A percentile compares a stretch with the other conserved stretches of the same genome.
Conservation (phyloP, 352 stramenopile species). For the Phytophthora pistaciae region DNA sequence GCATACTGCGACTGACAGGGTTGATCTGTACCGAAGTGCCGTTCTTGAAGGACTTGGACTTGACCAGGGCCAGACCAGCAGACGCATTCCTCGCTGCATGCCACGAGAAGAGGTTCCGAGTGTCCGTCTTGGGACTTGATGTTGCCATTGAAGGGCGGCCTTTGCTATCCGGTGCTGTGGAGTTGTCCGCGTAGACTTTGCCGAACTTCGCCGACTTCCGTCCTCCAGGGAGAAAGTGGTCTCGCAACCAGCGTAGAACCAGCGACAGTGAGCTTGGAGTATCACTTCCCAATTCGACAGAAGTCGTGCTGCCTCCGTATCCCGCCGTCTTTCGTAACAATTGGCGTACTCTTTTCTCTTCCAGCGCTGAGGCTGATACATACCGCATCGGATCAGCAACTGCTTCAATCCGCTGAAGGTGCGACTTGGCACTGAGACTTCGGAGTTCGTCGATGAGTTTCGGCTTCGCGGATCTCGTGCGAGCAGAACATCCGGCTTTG, state of each 20-base stretch:
- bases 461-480: slow-evolving; percentile 21
- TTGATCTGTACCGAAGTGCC: slow-evolving; percentile 62
- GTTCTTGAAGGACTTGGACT: slow-evolving; percentile 57
- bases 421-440: slow-evolving; percentile 22
- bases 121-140: neutral
- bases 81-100: slow-evolving; percentile 6
- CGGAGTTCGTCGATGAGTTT: slow-evolving; percentile 50
- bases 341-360: slow-evolving; percentile 53
- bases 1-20: slow-evolving; percentile 56
- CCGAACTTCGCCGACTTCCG: slow-evolving; percentile 18
- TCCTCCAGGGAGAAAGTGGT: slow-evolving; percentile 18
- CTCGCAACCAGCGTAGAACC: slow-evolving; percentile 10
- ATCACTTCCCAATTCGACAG: neutral
- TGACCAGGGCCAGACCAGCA: slow-evolving; percentile 38
- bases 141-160: slow-evolving; percentile 3
- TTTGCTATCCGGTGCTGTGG: neutral
- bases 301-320: slow-evolving; percentile 6
- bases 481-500: slow-evolving; percentile 41
- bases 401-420: neutral
- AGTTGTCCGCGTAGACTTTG: slow-evolving; percentile 26
- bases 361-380: slow-evolving; percentile 37
- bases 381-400: slow-evolving; percentile 23
- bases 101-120: slow-evolving; percentile 24
- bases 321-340: slow-evolving; percentile 41
- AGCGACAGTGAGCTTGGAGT: slow-evolving; percentile 3